These are phyloP conservation scores for Aspergillus bridgeri DNA, from an alignment of 495 filamentous ascomycete genomes.

Conservation along the genomic window DNA sequence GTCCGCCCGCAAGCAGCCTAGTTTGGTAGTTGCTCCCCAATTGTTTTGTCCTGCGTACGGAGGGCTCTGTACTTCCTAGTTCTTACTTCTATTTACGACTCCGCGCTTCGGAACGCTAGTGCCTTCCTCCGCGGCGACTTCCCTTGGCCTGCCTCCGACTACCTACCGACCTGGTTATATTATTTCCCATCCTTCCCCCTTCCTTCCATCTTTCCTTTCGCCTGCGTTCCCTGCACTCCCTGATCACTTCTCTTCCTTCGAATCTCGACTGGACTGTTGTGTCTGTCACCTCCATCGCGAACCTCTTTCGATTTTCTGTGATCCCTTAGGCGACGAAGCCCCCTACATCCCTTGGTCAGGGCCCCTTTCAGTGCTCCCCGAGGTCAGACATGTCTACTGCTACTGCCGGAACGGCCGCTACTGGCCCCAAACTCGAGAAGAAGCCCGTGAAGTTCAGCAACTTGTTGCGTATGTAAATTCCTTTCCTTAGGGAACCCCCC, in stretches of 20 bases:
- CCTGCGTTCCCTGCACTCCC: slow-evolving; percentile 1
- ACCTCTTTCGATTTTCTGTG: slow-evolving; percentile 20
- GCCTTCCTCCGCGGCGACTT: too few species aligned
- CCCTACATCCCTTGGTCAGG: slow-evolving; percentile 89
- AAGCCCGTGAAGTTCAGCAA: slow-evolving; percentile 99
- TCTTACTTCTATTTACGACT: too few species aligned
- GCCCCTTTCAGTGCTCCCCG: slow-evolving; percentile 57
- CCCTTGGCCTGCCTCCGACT: too few species aligned
- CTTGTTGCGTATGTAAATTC: slow-evolving; percentile 64
- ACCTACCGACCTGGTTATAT: neutral
- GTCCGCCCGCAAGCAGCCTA: slow-evolving; percentile 16
- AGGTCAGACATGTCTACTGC: slow-evolving; percentile 47
- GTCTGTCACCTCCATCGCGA: slow-evolving; percentile 9
- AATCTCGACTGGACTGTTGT: slow-evolving; percentile 7
- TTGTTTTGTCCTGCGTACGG: neutral
- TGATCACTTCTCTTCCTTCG: neutral
- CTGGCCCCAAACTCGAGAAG: slow-evolving; percentile 70
- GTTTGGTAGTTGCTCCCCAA: slow-evolving; percentile 1
- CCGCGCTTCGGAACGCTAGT: too few species aligned
- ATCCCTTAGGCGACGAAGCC: slow-evolving; percentile 68
- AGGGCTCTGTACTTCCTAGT: too few species aligned
- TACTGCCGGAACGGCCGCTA: slow-evolving; percentile 48
- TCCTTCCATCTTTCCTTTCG: slow-evolving; percentile 8
- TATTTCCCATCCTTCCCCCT: slow-evolving; percentile 17
- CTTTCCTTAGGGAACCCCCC: slow-evolving; percentile 11